Conservation (phyloP, 306 rosid species). For the Echinosophora koreensis region DNA sequence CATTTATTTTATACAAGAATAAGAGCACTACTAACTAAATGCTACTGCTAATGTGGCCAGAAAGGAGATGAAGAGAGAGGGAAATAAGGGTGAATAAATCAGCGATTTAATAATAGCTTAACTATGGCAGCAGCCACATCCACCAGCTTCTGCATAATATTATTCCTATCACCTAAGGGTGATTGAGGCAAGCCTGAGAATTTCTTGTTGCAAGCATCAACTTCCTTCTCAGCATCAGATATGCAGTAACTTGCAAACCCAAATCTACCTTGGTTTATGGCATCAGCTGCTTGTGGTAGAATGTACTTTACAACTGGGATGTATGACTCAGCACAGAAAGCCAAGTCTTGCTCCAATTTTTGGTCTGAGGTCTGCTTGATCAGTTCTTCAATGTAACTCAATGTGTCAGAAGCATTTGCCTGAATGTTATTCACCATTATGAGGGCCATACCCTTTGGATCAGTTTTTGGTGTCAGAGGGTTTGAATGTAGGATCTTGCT, state of each 20-base stretch:
- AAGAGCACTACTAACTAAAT: conserved; percentile 1
- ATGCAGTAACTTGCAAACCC: conserved; percentile 78
- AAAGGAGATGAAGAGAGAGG: neutral
- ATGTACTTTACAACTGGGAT: conserved; percentile 79
- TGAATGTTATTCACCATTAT: conserved; percentile 54
- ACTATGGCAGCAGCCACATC: conserved; percentile 73
- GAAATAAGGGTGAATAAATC: conserved; percentile 16
- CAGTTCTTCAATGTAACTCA: conserved; percentile 55
- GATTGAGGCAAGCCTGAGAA: conserved; percentile 55
- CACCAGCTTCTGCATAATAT: conserved; percentile 60
- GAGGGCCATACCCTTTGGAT: conserved; percentile 62
- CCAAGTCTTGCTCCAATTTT: conserved; percentile 65
- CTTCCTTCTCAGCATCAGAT: conserved; percentile 73
- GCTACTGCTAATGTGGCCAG: neutral
- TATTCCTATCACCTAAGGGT: conserved; percentile 63
- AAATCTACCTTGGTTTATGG: conserved; percentile 61
- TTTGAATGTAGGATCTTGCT: conserved; percentile 56
- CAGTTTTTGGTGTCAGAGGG: conserved; percentile 51
- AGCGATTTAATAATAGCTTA: conserved; percentile 55
- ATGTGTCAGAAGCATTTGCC: conserved; percentile 53
- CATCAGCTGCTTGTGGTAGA: conserved; percentile 85
- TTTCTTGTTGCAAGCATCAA: conserved; percentile 69
- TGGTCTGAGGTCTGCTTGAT: conserved; percentile 56
- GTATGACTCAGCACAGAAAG: conserved; percentile 81
- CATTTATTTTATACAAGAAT: conserved; percentile 33